Evolutionary conservation across 2,329 filamentous ascomycete species (phyloP), one percentile per base, ranked within the genome.

Genomic region (Neofusicoccum sp.): DNA sequence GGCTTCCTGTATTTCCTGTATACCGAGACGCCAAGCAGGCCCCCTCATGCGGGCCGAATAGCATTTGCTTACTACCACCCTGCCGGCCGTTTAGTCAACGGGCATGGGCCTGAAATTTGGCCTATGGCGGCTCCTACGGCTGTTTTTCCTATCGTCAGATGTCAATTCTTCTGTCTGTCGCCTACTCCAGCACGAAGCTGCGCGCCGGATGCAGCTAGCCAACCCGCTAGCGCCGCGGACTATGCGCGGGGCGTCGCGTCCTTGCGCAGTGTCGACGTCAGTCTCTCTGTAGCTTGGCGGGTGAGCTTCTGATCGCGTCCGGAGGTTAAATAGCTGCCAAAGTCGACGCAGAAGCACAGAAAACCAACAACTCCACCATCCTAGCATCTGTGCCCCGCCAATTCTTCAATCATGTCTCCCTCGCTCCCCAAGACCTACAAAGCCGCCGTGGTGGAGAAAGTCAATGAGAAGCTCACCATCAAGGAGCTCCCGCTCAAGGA

Each of bases 341-440:
- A 33, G 14, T 22, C 1, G 1, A n/a, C 14, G 8, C n/a, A 14
- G 34, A 16, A 3, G 31, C 28, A 28, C 6, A 36, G 44, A 22
- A n/a, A 14, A 8, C 28, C 29, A n/a, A 14, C 14, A n/a, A 28
- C 44, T 47, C 14, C 2, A 16, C 41, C 2, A 29, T 16, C 3
- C 54, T 39, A 37, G 8, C 31, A 31, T 16, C n/a, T 48, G n/a
- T n/a, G n/a, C n/a, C n/a, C n/a, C n/a, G n/a, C n/a, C n/a, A n/a
- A n/a, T n/a, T n/a, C n/a, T 3, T 7, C 48, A 34, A 64, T 31
- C 62, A 73, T 71, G 69, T 62, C 70, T n/a, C 67, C 66, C 7
- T 54, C 22, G 7, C 70, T 74, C 59, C 89, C 89, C 6, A 84
- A 87, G 68, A 87, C 86, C 8, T 91, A 84, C 81, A 89, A 87